These are phyloP conservation scores for Cladosporium oxysporum DNA, from an alignment of 2,329 filamentous ascomycete genomes.

Conservation along the genomic window DNA sequence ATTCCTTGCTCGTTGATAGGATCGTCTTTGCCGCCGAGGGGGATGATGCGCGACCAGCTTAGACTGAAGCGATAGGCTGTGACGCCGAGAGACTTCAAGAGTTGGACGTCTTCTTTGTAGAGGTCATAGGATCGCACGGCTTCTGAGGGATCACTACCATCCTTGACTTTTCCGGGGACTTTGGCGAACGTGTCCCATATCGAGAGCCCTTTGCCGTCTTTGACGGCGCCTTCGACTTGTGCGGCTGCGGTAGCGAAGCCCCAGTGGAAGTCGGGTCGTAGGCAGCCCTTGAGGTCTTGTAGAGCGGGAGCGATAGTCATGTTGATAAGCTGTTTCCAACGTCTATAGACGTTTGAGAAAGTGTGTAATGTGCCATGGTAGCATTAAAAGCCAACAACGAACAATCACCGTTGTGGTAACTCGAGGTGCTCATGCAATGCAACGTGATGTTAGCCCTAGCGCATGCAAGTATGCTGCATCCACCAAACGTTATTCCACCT, in stretches of 20 bases:
- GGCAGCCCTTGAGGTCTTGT: neutral
- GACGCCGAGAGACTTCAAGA: constrained; percentile 30
- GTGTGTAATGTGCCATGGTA: neutral
- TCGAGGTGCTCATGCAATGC: neutral
- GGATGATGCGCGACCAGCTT: constrained; percentile 29
- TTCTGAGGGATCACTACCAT: constrained; percentile 26
- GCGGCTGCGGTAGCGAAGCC: constrained; percentile 38
- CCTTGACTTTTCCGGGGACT: neutral
- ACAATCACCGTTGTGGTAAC: neutral
- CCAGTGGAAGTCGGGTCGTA: constrained; percentile 32
- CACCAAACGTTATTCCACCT: neutral
- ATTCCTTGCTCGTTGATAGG: constrained; percentile 28
- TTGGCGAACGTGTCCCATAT: constrained; percentile 23
- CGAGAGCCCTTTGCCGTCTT: constrained; percentile 30
- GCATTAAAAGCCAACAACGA: neutral
- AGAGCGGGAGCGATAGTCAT: constrained; percentile 24
- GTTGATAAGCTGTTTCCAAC: neutral
- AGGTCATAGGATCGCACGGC: constrained; percentile 44
- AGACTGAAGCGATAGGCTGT: constrained; percentile 29
- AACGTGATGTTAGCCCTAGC: neutral
- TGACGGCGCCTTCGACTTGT: constrained; percentile 37
- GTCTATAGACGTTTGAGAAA: neutral
- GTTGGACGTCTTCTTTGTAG: constrained; percentile 47
- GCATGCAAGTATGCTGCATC: neutral
- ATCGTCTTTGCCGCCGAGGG: constrained; percentile 26